Conservation (phyloP, 1,284 basidiomycete genomes). For the Tremellales sp. region DNA sequence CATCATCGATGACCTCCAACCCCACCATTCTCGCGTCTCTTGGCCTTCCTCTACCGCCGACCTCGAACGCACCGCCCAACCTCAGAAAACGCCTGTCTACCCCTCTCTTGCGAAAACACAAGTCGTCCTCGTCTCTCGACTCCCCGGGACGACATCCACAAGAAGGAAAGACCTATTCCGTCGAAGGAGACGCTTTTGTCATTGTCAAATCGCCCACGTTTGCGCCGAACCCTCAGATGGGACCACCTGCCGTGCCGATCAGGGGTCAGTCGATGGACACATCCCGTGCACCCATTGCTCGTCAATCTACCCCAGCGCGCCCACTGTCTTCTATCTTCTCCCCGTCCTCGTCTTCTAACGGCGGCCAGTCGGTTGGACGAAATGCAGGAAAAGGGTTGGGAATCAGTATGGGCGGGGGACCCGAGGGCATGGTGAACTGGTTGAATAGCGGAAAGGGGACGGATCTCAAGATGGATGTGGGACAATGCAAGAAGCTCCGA, state of each 20-base stretch:
- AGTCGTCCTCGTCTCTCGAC: constrained; percentile 31
- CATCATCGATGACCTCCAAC: constrained; percentile 35
- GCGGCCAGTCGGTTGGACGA: constrained; percentile 13
- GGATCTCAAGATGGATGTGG: constrained; percentile 44
- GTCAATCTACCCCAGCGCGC: constrained; percentile 13
- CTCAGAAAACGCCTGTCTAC: constrained; percentile 35
- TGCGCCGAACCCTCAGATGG: constrained; percentile 4
- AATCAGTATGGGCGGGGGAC: constrained; percentile 34
- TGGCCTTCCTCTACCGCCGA: constrained; percentile 27
- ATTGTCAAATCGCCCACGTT: constrained; percentile 35
- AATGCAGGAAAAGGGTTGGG: constrained; percentile 23
- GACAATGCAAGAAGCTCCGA: constrained; percentile 44
- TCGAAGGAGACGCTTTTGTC: constrained; percentile 34
- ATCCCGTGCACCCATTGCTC: constrained; percentile 10
- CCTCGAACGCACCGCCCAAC: constrained; percentile 17
- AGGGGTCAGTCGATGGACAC: constrained; percentile 27
- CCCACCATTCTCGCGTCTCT: constrained; percentile 36
- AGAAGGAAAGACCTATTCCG: constrained; percentile 32
- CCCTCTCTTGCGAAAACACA: constrained; percentile 38
- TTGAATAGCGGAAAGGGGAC: constrained; percentile 33
- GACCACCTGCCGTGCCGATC: constrained; percentile 6
- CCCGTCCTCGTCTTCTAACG: constrained; percentile 16
- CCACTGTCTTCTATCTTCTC: constrained; percentile 18
- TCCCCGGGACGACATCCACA: constrained; percentile 18
- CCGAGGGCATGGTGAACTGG: constrained; percentile 37